phyloP scores from a whole-genome alignment of 1,139 yeast genomes.

The Saccharomyces pastorianus region DNA sequence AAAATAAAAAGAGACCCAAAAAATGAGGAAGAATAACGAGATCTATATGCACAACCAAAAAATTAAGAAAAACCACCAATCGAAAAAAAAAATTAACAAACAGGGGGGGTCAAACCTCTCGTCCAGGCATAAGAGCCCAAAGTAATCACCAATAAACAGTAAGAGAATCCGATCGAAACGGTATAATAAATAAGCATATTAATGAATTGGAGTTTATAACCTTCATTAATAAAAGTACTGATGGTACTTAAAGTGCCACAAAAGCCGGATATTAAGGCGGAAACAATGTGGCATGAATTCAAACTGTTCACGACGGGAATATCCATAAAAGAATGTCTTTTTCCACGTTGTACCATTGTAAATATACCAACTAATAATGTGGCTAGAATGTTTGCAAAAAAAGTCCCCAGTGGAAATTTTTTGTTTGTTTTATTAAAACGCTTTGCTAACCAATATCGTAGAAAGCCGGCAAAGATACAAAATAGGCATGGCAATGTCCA shows the following conservation, averaged over 20 bases:
- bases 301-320: conserved; percentile 31
- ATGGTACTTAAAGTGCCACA: background rate
- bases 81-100: background rate
- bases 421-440: conserved; percentile 37
- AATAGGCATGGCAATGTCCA: conserved; percentile 30
- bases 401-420: conserved; percentile 68
- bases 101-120: background rate
- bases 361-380: conserved; percentile 50
- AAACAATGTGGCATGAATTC: conserved; percentile 44
- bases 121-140: background rate
- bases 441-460: conserved; percentile 49
- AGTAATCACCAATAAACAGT: background rate
- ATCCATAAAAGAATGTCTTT: conserved; percentile 11
- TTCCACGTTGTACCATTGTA: conserved; percentile 45
- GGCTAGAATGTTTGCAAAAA: conserved; percentile 56
- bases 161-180: background rate
- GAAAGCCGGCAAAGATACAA: conserved; percentile 29
- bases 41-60: background rate
- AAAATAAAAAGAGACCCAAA: background rate
- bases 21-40: background rate
- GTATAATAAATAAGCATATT: background rate
- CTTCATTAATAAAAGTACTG: background rate
- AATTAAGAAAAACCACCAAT: background rate
- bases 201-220: background rate
- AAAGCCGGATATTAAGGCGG: conserved; percentile 32